These are phyloP conservation scores for Carex kokanica DNA, from an alignment of 176 grass and related monocot genomes.

Conservation along the genomic window DNA sequence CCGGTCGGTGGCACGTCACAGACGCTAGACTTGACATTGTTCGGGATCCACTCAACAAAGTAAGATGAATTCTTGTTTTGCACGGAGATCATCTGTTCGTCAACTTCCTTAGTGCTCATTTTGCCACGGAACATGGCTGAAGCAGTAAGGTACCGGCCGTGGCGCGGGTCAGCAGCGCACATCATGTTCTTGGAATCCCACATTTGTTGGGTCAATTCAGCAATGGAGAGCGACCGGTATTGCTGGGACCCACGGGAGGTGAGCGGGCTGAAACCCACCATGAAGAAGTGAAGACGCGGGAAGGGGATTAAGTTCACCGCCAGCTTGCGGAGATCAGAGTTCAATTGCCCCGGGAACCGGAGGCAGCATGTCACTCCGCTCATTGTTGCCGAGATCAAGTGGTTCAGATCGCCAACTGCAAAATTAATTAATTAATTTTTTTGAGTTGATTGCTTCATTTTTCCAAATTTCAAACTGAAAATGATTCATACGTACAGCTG, in stretches of 20 bases:
- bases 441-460: not conserved
- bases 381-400: conserved; percentile 75
- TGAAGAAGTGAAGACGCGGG: conserved; percentile 85
- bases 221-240: conserved; percentile 63
- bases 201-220: conserved; percentile 77
- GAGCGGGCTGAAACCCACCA: conserved; percentile 71
- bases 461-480: too few species aligned
- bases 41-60: conserved; percentile 74
- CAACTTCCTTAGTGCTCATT: conserved; percentile 92
- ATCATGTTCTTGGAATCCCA: conserved; percentile 90
- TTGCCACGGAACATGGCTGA: conserved; percentile 81
- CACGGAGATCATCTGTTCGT: conserved; percentile 76
- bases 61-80: conserved; percentile 86
- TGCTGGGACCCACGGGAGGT: conserved; percentile 70
- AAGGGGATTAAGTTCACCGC: conserved; percentile 77
- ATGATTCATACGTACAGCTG: conserved; percentile 62
- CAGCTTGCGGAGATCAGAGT: conserved; percentile 74
- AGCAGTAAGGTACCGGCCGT: conserved; percentile 65
- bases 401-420: conserved; percentile 74
- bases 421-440: not conserved
- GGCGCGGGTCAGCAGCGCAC: conserved; percentile 60
- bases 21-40: conserved; percentile 75
- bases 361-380: conserved; percentile 76
- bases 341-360: conserved; percentile 74
- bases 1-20: conserved; percentile 65